Evolutionary conservation across 2,329 filamentous ascomycete species (phyloP).

Genomic region (Lachnellula cervina): DNA sequence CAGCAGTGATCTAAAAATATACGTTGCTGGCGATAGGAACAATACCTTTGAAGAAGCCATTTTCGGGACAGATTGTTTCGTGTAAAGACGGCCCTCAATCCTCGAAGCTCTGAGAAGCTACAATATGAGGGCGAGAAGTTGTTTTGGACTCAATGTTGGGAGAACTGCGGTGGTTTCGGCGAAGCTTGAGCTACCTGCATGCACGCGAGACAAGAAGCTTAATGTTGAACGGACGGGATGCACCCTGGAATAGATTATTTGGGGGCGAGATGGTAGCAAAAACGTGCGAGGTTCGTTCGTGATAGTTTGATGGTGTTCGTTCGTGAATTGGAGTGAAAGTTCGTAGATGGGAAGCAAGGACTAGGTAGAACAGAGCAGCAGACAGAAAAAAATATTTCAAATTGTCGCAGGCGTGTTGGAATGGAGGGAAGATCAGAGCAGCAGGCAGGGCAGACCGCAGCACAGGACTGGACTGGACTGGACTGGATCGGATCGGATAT

Average conservation of each 20-base stretch:
- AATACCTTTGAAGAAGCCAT: constrained; percentile 62
- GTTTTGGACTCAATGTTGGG: constrained; percentile 17
- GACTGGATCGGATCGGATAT: not conserved
- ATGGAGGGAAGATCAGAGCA: constrained; percentile 1
- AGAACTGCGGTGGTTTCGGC: constrained; percentile 9
- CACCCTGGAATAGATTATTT: not conserved
- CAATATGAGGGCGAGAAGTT: constrained; percentile 31
- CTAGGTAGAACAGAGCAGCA: not conserved
- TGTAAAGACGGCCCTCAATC: constrained; percentile 31
- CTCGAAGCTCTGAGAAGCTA: constrained; percentile 32
- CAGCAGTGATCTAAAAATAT: constrained; percentile 30
- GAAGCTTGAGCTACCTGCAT: constrained; percentile 28
- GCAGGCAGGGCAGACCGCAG: not conserved
- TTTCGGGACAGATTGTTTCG: constrained; percentile 33
- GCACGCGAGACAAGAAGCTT: constrained; percentile 18
- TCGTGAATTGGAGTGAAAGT: not conserved
- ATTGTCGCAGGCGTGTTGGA: constrained; percentile 10
- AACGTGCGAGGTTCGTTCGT: not conserved
- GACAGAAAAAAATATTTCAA: constrained; percentile 2
- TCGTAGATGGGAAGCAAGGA: constrained; percentile 2
- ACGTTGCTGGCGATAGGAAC: constrained; percentile 22
- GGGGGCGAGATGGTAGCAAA: not conserved
- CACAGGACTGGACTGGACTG: not conserved
- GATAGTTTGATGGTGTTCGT: not conserved
- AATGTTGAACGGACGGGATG: not conserved